Conservation (phyloP, 2,329 filamentous ascomycete genomes). For the Diaporthe sp. region DNA sequence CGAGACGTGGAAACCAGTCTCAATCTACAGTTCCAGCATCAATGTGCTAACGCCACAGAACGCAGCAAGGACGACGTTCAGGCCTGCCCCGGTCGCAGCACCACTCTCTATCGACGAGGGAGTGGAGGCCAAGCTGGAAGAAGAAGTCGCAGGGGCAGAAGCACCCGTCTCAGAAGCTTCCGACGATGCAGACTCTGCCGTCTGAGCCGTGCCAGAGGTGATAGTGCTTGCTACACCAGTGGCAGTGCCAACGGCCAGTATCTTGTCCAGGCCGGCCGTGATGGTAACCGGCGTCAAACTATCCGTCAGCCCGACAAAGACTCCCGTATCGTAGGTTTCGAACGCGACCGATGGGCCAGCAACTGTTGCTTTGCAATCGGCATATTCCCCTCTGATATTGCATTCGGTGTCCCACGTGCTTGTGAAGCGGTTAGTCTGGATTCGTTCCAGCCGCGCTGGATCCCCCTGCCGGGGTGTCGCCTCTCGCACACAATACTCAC, state of each 20-base stretch:
- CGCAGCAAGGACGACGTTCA: not conserved
- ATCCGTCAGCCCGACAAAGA: not conserved
- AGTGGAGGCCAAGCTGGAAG: not conserved
- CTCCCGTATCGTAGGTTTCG: not conserved
- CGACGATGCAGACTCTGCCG: not conserved
- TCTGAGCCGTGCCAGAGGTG: not conserved
- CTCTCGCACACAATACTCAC: not conserved
- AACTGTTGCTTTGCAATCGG: slow-evolving; percentile 19
- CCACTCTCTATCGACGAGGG: not conserved
- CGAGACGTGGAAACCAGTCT: not conserved
- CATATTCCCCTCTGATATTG: not conserved
- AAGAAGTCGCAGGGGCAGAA: not conserved
- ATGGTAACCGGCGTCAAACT: slow-evolving; percentile 26
- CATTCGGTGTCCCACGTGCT: slow-evolving; percentile 26
- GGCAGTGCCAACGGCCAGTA: not conserved
- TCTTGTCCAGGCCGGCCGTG: slow-evolving; percentile 34
- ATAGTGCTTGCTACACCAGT: not conserved
- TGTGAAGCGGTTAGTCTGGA: not conserved
- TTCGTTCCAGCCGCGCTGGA: not conserved
- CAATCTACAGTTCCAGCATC: slow-evolving; percentile 1
- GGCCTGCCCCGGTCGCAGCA: not conserved
- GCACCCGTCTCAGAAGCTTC: slow-evolving; percentile 3
- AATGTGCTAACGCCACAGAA: slow-evolving; percentile 8
- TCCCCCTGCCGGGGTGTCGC: not conserved
- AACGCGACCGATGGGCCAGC: slow-evolving; percentile 8